Evolutionary conservation across 257 asterid genomes (phyloP).

Genomic region (Gardenia jasminoides): DNA sequence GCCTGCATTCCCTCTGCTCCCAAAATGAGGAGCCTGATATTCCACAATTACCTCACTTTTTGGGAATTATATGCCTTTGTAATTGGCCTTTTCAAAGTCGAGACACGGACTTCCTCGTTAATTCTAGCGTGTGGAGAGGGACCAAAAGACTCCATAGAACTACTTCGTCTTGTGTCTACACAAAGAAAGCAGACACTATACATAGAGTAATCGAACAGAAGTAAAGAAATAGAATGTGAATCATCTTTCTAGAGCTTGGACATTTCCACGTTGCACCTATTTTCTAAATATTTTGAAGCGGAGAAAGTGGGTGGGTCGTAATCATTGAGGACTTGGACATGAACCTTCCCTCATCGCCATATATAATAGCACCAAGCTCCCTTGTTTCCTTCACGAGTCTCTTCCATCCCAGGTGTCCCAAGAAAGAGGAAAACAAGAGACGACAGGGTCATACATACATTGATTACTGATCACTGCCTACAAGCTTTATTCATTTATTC

Average conservation of each 20-base stretch:
- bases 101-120: conserved; percentile 14
- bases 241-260: conserved; percentile 13
- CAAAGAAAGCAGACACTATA: not conserved
- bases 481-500: no score
- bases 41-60: not conserved
- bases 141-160: not conserved
- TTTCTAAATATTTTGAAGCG: not conserved
- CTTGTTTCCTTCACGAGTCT: not conserved
- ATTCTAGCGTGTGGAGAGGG: no score
- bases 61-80: not conserved
- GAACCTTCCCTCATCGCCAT: not conserved
- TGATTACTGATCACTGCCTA: no score
- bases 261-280: not conserved
- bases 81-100: conserved; percentile 22
- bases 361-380: conserved; percentile 6
- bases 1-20: no score
- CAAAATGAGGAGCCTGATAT: conserved; percentile 1
- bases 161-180: conserved; percentile 2
- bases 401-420: conserved; percentile 1
- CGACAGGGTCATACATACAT: not conserved
- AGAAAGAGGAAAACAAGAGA: not conserved
- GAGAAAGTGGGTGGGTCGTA: conserved; percentile 8
- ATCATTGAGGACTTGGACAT: conserved; percentile 6
- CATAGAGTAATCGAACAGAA: no score
- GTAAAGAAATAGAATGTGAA: not conserved